phyloP scores from a whole-genome alignment of 345 rosid species.

The Citrus reticulata region DNA sequence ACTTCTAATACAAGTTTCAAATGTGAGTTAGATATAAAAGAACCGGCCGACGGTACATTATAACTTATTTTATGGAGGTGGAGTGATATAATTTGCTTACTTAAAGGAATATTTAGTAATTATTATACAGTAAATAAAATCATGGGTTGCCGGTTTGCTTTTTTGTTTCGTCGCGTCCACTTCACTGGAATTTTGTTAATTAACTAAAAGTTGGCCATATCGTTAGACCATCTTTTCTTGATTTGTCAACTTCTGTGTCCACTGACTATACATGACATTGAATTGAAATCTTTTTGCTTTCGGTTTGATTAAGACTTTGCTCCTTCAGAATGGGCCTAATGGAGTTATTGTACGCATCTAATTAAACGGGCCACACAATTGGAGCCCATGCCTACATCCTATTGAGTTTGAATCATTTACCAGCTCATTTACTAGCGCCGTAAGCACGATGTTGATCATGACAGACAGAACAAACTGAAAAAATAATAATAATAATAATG shows the following conservation, averaged over 20 bases:
- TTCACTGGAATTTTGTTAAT: conserved; percentile 1
- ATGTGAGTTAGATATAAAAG: not conserved
- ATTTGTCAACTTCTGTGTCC: not conserved
- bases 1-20: not conserved
- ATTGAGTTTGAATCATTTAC: no score
- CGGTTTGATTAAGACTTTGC: not conserved
- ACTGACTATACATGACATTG: not conserved
- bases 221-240: not conserved
- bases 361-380: no score
- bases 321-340: not conserved
- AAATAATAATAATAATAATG: no score
- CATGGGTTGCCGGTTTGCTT: not conserved
- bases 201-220: not conserved
- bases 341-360: no score
- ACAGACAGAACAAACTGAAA: no score
- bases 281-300: not conserved
- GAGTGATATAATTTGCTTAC: not conserved
- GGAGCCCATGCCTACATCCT: no score
- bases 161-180: conserved; percentile 5
- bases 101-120: not conserved
- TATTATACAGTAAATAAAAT: not conserved
- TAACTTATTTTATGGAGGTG: not conserved
- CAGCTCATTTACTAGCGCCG: no score
- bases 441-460: no score
- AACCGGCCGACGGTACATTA: not conserved